A percentile compares a stretch with the other conserved stretches of the same genome.
phyloP scores from a whole-genome alignment of 2,329 filamentous ascomycete species.

The Aspergillus sp. region DNA sequence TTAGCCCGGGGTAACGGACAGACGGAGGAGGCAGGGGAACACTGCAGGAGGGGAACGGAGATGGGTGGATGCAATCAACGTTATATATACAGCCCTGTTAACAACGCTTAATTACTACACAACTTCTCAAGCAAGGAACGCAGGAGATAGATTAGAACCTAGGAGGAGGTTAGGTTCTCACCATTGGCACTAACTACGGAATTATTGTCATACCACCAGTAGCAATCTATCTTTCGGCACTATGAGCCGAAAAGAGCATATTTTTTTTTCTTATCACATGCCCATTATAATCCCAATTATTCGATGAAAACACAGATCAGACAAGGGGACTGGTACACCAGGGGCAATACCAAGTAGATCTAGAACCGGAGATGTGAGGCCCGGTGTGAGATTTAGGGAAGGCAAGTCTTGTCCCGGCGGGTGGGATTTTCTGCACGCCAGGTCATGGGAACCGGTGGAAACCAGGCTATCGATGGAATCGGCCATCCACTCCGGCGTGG shows the following conservation, averaged over 20 bases:
- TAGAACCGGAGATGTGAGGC: slow-evolving; percentile 3
- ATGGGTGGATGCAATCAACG: neutral
- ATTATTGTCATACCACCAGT: too few species aligned
- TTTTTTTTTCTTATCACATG: neutral
- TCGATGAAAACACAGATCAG: neutral
- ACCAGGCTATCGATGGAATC: neutral
- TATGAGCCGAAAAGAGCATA: neutral
- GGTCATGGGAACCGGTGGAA: slow-evolving; percentile 2
- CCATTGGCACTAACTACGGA: neutral
- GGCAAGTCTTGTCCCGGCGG: slow-evolving; percentile 2
- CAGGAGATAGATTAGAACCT: too few species aligned
- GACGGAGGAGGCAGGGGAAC: neutral
- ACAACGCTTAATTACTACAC: neutral
- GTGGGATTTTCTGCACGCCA: slow-evolving; percentile 4
- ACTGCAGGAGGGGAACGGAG: neutral
- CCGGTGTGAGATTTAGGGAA: slow-evolving; percentile 5
- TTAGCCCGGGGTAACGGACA: slow-evolving; percentile 8
- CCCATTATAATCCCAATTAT: slow-evolving; percentile 1
- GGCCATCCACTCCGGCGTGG: neutral
- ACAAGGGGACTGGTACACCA: neutral
- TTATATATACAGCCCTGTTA: neutral
- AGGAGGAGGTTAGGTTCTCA: neutral
- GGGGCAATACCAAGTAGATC: neutral
- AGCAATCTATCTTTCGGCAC: neutral
- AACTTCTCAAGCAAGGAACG: neutral